Conservation (phyloP, 371 early-diverging fungal genomes). For the Mucor piriformis region DNA sequence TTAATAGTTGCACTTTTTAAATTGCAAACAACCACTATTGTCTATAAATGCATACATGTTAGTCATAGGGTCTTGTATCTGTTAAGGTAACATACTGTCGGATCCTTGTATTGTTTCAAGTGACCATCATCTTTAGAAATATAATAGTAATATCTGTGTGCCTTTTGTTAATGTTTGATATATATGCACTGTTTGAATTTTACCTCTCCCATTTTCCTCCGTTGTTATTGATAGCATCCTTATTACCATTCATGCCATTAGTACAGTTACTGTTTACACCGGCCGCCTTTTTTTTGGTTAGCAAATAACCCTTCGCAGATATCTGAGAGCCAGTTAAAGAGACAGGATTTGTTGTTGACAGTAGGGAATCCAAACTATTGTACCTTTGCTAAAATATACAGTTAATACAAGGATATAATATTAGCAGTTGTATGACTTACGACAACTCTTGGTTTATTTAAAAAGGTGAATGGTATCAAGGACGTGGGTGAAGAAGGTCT, state of each 20-base stretch:
- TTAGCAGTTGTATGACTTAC: conserved; percentile 22
- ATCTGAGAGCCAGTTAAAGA: conserved; percentile 11
- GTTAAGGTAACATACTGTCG: conserved; percentile 9
- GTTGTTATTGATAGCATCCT: neutral
- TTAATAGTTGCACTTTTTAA: conserved; percentile 20
- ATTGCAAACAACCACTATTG: conserved; percentile 16
- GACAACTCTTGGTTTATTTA: conserved; percentile 25
- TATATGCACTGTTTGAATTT: no score
- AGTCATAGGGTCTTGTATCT: no score
- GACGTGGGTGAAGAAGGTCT: conserved; percentile 23
- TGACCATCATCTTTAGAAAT: conserved; percentile 31
- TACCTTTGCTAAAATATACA: conserved; percentile 17
- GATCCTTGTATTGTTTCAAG: conserved; percentile 31
- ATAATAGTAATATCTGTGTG: conserved; percentile 29
- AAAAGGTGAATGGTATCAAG: conserved; percentile 25
- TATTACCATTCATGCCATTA: conserved; percentile 6
- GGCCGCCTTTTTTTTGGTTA: conserved; percentile 15
- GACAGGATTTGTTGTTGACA: conserved; percentile 13
- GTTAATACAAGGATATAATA: neutral
- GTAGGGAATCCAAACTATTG: conserved; percentile 29
- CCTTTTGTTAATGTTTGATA: no score
- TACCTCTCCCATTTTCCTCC: conserved; percentile 34
- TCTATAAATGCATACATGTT: conserved; percentile 2
- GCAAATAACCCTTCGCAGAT: conserved; percentile 24
- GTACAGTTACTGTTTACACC: conserved; percentile 11